These are phyloP conservation scores for Neopestalotiopsis clavispora DNA, from an alignment of 2,329 filamentous ascomycete species.

Conservation along the genomic window DNA sequence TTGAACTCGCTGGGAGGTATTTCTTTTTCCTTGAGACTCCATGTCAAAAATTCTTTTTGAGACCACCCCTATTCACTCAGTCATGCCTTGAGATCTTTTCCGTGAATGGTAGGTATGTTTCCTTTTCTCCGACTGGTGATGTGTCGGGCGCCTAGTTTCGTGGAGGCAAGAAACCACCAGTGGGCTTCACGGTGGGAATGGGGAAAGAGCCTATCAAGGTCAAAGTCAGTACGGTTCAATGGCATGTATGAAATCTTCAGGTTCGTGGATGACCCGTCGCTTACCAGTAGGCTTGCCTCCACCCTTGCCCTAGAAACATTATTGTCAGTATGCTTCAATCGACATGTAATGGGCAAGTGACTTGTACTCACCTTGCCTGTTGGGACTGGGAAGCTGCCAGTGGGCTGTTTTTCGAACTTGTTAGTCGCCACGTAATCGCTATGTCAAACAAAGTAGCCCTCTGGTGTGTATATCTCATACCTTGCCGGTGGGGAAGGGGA, in stretches of 20 bases:
- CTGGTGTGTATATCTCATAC: neutral
- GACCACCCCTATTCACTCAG: neutral
- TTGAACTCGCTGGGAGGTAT: neutral
- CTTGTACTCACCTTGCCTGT: neutral
- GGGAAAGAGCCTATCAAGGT: neutral
- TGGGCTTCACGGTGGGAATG: neutral
- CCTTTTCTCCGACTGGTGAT: neutral
- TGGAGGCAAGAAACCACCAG: neutral
- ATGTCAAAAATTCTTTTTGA: neutral
- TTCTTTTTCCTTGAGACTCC: neutral
- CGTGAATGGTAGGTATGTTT: neutral
- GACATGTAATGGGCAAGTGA: no score
- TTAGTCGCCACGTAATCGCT: neutral
- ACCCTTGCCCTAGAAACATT: neutral
- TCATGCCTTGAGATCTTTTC: neutral
- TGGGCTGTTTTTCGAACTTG: neutral
- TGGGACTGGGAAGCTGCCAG: neutral
- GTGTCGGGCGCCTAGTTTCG: neutral
- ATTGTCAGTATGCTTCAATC: no score
- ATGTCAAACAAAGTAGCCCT: neutral
- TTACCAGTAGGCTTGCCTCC: neutral
- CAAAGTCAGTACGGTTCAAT: neutral
- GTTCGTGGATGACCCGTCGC: neutral
- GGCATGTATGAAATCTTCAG: neutral
- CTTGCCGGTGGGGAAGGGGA: neutral